A percentile compares a stretch with the other conserved stretches of the same genome.
phyloP scores from a whole-genome alignment of 2,329 filamentous ascomycete species.

The Albifimbria verrucaria region DNA sequence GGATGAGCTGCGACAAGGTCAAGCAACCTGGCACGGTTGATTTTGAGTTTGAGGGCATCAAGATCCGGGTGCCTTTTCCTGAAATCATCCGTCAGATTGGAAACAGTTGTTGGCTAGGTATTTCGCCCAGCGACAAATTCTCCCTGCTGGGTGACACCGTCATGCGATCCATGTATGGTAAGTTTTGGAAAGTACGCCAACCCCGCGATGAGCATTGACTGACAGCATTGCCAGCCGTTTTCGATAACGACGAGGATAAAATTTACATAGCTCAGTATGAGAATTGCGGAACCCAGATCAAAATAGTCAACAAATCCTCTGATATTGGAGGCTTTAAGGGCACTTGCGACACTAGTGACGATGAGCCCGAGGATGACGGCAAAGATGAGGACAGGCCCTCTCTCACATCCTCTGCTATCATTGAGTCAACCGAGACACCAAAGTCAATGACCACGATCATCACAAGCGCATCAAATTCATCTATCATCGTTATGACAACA shows the following conservation, averaged over 20 bases:
- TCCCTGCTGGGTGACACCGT: constrained; percentile 53
- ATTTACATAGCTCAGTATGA: constrained; percentile 48
- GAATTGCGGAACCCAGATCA: constrained; percentile 40
- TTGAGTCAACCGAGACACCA: neutral
- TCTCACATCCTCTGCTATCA: neutral
- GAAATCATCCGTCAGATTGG: constrained; percentile 38
- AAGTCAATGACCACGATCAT: neutral
- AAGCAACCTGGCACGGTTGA: constrained; percentile 39
- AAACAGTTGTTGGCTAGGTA: constrained; percentile 44
- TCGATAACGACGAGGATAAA: constrained; percentile 46
- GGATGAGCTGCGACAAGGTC: constrained; percentile 41
- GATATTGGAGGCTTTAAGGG: constrained; percentile 12
- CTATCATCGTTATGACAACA: neutral
- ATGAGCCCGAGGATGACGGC: neutral
- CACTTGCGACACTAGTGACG: constrained; percentile 12
- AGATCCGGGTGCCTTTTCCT: constrained; percentile 45
- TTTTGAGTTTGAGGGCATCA: constrained; percentile 46
- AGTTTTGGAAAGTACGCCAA: constrained; percentile 4
- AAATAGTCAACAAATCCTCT: constrained; percentile 10
- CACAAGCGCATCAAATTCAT: neutral
- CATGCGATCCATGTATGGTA: constrained; percentile 49
- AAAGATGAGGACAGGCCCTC: neutral
- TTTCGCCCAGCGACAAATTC: constrained; percentile 44
- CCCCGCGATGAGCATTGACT: neutral
- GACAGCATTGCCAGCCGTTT: constrained; percentile 35